Evolutionary conservation across 108 stramenopile species (phyloP).

Genomic region (Cyclotella cryptica): DNA sequence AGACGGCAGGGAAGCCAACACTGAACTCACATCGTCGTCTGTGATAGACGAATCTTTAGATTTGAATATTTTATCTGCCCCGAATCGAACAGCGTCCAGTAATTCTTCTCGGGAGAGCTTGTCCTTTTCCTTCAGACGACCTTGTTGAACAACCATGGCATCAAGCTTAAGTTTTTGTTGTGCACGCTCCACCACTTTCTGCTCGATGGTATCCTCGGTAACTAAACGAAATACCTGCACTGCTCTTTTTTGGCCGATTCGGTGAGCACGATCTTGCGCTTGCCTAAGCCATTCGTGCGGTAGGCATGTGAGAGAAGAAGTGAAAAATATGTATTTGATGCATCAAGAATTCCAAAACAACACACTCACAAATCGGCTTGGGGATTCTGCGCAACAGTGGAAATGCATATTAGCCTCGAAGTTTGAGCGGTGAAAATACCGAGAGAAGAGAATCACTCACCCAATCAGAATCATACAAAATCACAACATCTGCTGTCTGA

Average conservation of each 20-base stretch:
- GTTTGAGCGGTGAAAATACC: neutral
- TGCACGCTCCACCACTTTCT: slow-evolving; percentile 99
- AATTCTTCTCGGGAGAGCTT: slow-evolving; percentile 84
- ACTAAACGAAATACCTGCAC: slow-evolving; percentile 98
- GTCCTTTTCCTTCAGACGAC: slow-evolving; percentile 77
- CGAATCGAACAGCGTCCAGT: slow-evolving; percentile 92
- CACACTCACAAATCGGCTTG: slow-evolving; percentile 89
- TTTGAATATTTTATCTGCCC: slow-evolving; percentile 97
- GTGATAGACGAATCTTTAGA: slow-evolving; percentile 90
- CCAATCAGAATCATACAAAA: slow-evolving; percentile 41
- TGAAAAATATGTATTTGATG: no score
- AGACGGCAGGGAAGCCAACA: neutral
- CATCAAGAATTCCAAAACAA: neutral
- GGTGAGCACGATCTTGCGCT: slow-evolving; percentile 95
- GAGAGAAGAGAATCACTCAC: neutral
- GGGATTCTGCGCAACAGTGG: slow-evolving; percentile 93
- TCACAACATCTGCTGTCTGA: slow-evolving; percentile 43
- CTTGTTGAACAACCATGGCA: slow-evolving; percentile 96
- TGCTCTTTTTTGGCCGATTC: slow-evolving; percentile 95
- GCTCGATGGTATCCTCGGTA: slow-evolving; percentile 97
- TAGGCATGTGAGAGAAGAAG: neutral
- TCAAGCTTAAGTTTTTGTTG: slow-evolving; percentile 99
- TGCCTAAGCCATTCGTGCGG: slow-evolving; percentile 54
- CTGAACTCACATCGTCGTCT: slow-evolving; percentile 87
- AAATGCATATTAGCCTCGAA: slow-evolving; percentile 92